These are phyloP conservation scores for Ricinus communis DNA, from an alignment of 345 rosid genomes.

Conservation along the genomic window DNA sequence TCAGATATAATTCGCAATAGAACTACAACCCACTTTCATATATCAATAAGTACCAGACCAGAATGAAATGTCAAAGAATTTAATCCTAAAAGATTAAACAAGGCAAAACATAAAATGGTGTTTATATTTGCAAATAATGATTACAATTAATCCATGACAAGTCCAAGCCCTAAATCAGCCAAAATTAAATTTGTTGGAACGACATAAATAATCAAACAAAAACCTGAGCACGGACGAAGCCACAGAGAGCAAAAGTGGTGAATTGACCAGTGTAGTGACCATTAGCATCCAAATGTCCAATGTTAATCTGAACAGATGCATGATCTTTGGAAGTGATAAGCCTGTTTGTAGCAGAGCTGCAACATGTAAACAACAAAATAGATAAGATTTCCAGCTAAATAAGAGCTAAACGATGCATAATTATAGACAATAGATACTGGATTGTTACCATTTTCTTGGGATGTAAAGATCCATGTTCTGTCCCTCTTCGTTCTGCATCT, in stretches of 20 bases:
- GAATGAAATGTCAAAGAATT: no score
- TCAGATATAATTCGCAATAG: no score
- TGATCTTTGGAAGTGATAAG: slow-evolving; percentile 72
- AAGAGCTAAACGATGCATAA: neutral
- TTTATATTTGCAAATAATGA: no score
- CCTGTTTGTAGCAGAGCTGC: slow-evolving; percentile 72
- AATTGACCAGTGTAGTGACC: slow-evolving; percentile 51
- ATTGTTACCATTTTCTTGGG: slow-evolving; percentile 79
- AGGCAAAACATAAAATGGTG: no score
- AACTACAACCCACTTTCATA: no score
- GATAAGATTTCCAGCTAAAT: neutral
- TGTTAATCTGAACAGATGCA: slow-evolving; percentile 65
- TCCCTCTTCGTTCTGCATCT: slow-evolving; percentile 98
- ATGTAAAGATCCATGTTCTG: slow-evolving; percentile 80
- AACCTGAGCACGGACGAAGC: slow-evolving; percentile 72
- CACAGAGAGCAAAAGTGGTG: slow-evolving; percentile 62
- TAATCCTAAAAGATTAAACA: no score
- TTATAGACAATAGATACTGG: neutral
- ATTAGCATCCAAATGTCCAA: slow-evolving; percentile 61
- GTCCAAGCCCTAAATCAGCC: no score
- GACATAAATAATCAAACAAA: no score
- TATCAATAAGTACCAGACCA: no score
- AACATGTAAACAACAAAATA: slow-evolving; percentile 6
- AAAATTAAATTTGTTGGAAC: no score
- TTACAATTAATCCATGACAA: no score